Evolutionary conservation across 2,329 filamentous ascomycete genomes (phyloP).

Genomic region (Allantophomopsis cytisporea): DNA sequence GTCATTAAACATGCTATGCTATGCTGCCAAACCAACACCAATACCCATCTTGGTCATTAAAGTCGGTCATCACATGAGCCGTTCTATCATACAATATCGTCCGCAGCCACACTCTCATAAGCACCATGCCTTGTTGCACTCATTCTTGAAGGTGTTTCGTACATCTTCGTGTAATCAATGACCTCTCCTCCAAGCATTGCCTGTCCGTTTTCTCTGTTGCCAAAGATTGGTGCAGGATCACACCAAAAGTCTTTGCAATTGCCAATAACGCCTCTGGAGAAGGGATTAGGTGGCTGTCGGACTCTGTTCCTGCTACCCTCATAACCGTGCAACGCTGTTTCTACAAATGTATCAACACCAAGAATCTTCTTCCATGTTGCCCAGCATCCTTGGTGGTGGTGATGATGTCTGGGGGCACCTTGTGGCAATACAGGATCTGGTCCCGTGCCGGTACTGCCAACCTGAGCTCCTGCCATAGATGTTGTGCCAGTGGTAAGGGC

Average conservation of each 20-base stretch:
- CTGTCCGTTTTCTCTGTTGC: slow-evolving; percentile 56
- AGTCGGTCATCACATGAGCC: neutral
- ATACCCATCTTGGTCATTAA: neutral
- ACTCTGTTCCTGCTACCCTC: slow-evolving; percentile 31
- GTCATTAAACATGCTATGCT: too few species aligned
- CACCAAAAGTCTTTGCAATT: slow-evolving; percentile 98
- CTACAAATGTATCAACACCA: slow-evolving; percentile 86
- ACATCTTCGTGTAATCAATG: slow-evolving; percentile 82
- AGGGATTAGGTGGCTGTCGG: slow-evolving; percentile 57
- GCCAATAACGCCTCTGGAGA: slow-evolving; percentile 65
- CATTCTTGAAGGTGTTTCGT: slow-evolving; percentile 69
- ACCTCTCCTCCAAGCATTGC: slow-evolving; percentile 65
- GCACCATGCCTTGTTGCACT: slow-evolving; percentile 3
- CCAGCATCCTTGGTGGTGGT: slow-evolving; percentile 52
- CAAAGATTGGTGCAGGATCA: slow-evolving; percentile 72
- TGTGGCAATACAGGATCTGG: slow-evolving; percentile 40
- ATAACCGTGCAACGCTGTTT: slow-evolving; percentile 70
- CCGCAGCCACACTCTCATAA: slow-evolving; percentile 5
- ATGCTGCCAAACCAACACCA: neutral
- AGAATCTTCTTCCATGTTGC: slow-evolving; percentile 74
- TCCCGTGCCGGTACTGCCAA: slow-evolving; percentile 52
- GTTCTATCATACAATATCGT: slow-evolving; percentile 4
- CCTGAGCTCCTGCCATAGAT: slow-evolving; percentile 52
- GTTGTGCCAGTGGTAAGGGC: slow-evolving; percentile 62
- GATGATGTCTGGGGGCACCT: slow-evolving; percentile 29